Conservation (phyloP, 2,329 filamentous ascomycete genomes). For the Fusarium domesticum region DNA sequence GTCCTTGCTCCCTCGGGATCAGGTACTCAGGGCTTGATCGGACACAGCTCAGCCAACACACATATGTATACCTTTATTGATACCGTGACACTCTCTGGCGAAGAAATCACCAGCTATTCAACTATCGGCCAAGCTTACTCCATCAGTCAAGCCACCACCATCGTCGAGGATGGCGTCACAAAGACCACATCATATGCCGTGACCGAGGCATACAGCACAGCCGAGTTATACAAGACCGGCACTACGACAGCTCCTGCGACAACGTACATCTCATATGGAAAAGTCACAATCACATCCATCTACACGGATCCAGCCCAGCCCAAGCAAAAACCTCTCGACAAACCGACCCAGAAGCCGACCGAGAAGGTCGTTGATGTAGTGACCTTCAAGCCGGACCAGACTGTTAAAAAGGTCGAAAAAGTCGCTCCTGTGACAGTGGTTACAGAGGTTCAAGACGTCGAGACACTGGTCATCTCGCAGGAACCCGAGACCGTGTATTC, state of each 20-base stretch:
- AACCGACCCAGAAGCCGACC: constrained; percentile 10
- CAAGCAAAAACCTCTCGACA: constrained; percentile 6
- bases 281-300: constrained; percentile 24
- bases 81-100: constrained; percentile 10
- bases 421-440: constrained; percentile 22
- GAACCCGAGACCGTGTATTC: constrained; percentile 9
- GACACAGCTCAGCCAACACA: background rate
- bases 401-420: constrained; percentile 23
- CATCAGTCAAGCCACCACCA: constrained; percentile 9
- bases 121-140: constrained; percentile 7
- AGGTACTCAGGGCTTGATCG: background rate
- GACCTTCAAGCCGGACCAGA: constrained; percentile 19
- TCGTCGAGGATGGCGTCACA: constrained; percentile 13
- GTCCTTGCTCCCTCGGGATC: constrained; percentile 5
- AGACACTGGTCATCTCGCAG: constrained; percentile 20
- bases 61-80: constrained; percentile 9
- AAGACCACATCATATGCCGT: constrained; percentile 6
- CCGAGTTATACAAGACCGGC: constrained; percentile 14
- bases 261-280: constrained; percentile 25
- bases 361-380: constrained; percentile 23
- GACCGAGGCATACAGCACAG: constrained; percentile 12
- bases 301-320: constrained; percentile 13
- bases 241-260: constrained; percentile 23
- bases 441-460: constrained; percentile 14
- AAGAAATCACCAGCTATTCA: constrained; percentile 2